Conservation (phyloP, 1,284 basidiomycete species). For the Puccinia triticina region DNA sequence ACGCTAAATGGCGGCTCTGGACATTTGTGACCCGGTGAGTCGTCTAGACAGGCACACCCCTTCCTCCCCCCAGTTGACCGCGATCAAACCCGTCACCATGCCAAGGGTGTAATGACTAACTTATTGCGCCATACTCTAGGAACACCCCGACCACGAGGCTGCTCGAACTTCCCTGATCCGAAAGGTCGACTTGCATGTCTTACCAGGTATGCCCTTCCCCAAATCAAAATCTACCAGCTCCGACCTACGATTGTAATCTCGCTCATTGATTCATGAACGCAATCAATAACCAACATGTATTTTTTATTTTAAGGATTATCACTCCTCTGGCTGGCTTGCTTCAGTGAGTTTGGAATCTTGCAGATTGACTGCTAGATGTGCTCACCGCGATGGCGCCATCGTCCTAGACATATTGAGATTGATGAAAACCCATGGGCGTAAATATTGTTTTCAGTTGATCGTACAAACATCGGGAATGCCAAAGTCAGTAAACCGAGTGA, state of each 20-base stretch:
- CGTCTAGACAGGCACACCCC: too few species aligned
- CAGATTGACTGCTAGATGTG: neutral
- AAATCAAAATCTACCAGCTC: neutral
- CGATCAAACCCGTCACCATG: neutral
- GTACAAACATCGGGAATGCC: constrained; percentile 51
- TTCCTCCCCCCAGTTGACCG: too few species aligned
- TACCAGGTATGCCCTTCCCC: constrained; percentile 23
- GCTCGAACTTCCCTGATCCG: neutral
- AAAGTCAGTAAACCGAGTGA: constrained; percentile 21
- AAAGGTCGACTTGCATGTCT: constrained; percentile 23
- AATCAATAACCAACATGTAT: neutral
- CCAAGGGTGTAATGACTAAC: neutral
- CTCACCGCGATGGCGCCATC: neutral
- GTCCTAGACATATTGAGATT: neutral
- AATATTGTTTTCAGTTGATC: constrained; percentile 47
- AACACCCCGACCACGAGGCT: constrained; percentile 27
- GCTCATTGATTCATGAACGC: neutral
- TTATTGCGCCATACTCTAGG: neutral
- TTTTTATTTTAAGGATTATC: constrained; percentile 17
- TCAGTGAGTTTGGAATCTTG: constrained; percentile 26
- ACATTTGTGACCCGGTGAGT: too few species aligned
- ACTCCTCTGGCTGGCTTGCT: constrained; percentile 41
- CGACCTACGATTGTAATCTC: neutral
- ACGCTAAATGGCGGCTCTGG: too few species aligned
- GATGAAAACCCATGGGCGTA: neutral